Percentiles rank a stretch among this genome's conserved stretches.
Evolutionary conservation across 306 rosid species (phyloP).

Genomic region (Senna tora): DNA sequence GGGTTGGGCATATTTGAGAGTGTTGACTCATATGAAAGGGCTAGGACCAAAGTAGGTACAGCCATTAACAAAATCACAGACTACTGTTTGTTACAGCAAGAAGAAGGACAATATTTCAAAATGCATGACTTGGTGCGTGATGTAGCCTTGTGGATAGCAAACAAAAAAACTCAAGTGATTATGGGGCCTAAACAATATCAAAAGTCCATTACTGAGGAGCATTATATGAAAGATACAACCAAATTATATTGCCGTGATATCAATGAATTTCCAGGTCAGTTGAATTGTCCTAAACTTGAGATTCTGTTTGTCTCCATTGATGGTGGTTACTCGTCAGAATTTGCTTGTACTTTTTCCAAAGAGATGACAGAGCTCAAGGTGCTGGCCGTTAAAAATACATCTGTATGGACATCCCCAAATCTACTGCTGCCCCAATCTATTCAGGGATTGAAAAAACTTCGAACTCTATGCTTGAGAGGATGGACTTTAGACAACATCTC

Average conservation of each 20-base stretch:
- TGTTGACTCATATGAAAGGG: not conserved
- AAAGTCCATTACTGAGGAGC: no score
- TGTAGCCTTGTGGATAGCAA: not conserved
- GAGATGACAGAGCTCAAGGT: not conserved
- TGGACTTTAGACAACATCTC: not conserved
- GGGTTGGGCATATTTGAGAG: not conserved
- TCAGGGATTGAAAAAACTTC: not conserved
- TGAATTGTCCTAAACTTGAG: constrained; percentile 8
- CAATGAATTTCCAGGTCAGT: not conserved
- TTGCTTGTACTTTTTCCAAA: not conserved
- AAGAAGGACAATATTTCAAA: not conserved
- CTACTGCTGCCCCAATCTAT: not conserved
- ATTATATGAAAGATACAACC: not conserved
- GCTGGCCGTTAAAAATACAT: not conserved
- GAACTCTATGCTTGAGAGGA: not conserved
- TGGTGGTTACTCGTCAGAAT: not conserved
- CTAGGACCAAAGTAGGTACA: not conserved
- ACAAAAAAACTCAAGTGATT: not conserved
- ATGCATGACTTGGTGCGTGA: not conserved
- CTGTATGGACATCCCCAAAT: not conserved
- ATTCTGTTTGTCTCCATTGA: not conserved
- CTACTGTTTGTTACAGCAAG: not conserved
- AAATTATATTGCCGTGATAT: not conserved
- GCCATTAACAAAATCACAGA: not conserved
- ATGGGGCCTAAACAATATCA: not conserved